Percentiles rank a stretch among this genome's conserved stretches.
Evolutionary conservation across 768 basidiomycete genomes (phyloP).

Genomic region (Tylopilus rubrobrunneus): DNA sequence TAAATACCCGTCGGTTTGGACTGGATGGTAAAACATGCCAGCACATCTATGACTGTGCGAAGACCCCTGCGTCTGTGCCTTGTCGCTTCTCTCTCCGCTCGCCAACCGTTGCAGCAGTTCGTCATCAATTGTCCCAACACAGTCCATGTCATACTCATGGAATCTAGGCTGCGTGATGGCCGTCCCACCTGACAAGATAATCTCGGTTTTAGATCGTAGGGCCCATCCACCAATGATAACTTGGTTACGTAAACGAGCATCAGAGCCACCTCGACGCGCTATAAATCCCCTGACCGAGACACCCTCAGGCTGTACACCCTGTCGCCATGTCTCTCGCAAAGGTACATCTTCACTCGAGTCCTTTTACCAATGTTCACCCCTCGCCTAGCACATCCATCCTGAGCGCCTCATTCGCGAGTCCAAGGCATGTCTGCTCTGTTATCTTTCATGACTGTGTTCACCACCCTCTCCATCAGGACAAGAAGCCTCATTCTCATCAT

Average conservation of each 20-base stretch:
- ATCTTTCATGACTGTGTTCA: not conserved
- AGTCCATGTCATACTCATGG: not conserved
- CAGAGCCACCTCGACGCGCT: not conserved
- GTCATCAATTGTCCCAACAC: too few species aligned
- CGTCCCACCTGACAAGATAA: not conserved
- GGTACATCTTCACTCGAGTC: slow-evolving; percentile 27
- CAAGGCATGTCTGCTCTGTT: slow-evolving; percentile 34
- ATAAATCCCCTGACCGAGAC: not conserved
- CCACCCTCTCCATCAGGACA: slow-evolving; percentile 38
- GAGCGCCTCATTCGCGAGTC: slow-evolving; percentile 59
- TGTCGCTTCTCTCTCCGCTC: too few species aligned
- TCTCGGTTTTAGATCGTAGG: not conserved
- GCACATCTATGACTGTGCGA: too few species aligned
- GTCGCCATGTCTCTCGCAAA: slow-evolving; percentile 57
- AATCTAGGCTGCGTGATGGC: not conserved
- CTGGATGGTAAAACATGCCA: too few species aligned
- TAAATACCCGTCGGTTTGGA: too few species aligned
- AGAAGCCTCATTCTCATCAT: slow-evolving; percentile 34
- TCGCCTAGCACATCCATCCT: slow-evolving; percentile 58
- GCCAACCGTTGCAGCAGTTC: too few species aligned
- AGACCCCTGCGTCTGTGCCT: too few species aligned
- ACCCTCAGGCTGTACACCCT: not conserved
- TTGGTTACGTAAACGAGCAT: not conserved
- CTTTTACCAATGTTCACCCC: not conserved
- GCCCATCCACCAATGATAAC: not conserved